A percentile compares a stretch with the other conserved stretches of the same genome.
Evolutionary conservation across 257 asterid genomes (phyloP).

Genomic region (Misopates orontium): DNA sequence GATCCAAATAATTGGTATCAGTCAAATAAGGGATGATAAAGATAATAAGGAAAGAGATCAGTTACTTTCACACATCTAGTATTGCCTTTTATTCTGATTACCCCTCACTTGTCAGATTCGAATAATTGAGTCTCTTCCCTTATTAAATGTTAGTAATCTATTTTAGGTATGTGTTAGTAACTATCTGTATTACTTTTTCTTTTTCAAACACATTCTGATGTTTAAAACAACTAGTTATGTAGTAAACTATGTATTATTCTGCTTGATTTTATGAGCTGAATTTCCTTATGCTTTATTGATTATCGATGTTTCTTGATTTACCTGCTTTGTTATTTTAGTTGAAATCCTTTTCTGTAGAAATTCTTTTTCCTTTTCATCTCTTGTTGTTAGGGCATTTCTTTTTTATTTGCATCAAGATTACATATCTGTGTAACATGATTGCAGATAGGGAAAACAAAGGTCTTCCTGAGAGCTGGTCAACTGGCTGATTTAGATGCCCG

Average conservation of each 20-base stretch:
- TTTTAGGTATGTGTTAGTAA: not conserved
- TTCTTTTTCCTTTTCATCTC: slow-evolving; percentile 8
- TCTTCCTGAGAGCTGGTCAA: slow-evolving; percentile 94
- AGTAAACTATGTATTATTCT: too few relatives aligned
- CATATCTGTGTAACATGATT: slow-evolving; percentile 23
- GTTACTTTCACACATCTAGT: not conserved
- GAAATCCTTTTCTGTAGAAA: slow-evolving; percentile 1
- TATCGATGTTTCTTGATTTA: not conserved
- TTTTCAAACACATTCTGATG: not conserved
- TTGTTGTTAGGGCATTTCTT: not conserved
- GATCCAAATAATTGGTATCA: too few relatives aligned
- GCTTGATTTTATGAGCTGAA: not conserved
- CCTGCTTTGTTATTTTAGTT: not conserved
- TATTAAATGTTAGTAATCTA: not conserved
- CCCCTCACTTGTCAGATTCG: not conserved
- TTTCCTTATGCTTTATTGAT: slow-evolving; percentile 1
- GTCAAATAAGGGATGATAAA: too few relatives aligned
- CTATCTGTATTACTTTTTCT: too few relatives aligned
- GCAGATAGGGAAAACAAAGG: slow-evolving; percentile 91
- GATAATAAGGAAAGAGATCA: too few relatives aligned
- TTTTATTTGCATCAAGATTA: not conserved
- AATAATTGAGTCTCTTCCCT: not conserved
- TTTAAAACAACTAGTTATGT: not conserved
- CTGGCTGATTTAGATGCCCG: slow-evolving; percentile 97
- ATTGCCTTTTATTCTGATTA: not conserved